phyloP scores from a whole-genome alignment of 306 rosid genomes.

The Dalbergia oliveri region DNA sequence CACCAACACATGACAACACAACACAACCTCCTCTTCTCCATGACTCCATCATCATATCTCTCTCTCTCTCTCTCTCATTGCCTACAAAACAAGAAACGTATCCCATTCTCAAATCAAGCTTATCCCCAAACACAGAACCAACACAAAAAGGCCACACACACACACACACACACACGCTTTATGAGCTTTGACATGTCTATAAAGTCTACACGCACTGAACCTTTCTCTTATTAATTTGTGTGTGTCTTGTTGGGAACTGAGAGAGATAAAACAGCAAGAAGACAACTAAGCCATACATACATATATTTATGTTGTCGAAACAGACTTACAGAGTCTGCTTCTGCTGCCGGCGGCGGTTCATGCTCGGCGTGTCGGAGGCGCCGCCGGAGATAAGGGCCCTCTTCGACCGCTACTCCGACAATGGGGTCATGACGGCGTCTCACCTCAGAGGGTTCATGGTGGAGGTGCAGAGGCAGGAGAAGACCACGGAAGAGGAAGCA shows the following conservation, averaged over 20 bases:
- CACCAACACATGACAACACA: not conserved
- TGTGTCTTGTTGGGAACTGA: not conserved
- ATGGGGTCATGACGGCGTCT: constrained; percentile 67
- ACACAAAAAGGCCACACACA: not conserved
- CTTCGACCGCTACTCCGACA: constrained; percentile 67
- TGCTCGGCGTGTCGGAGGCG: constrained; percentile 65
- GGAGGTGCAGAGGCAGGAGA: constrained; percentile 73
- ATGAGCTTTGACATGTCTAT: not conserved
- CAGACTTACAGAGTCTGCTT: constrained; percentile 88
- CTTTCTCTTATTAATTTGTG: too few species aligned
- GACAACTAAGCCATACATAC: too few species aligned
- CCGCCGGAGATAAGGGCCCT: constrained; percentile 67
- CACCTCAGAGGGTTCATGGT: constrained; percentile 67
- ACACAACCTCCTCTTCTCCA: not conserved
- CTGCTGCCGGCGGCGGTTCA: constrained; percentile 85
- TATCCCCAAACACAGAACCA: constrained; percentile 6
- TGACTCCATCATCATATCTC: not conserved
- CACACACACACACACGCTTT: not conserved
- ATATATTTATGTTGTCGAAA: constrained; percentile 50
- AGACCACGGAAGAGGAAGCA: constrained; percentile 59
- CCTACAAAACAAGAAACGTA: constrained; percentile 45
- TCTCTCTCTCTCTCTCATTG: not conserved
- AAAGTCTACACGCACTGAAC: too few species aligned
- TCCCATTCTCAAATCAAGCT: constrained; percentile 24
- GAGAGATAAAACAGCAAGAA: too few species aligned